A percentile compares a stretch with the other conserved stretches of the same genome.
These are phyloP conservation scores for Cytospora schulzeri DNA, from an alignment of 2,329 filamentous ascomycete genomes.

Conservation along the genomic window DNA sequence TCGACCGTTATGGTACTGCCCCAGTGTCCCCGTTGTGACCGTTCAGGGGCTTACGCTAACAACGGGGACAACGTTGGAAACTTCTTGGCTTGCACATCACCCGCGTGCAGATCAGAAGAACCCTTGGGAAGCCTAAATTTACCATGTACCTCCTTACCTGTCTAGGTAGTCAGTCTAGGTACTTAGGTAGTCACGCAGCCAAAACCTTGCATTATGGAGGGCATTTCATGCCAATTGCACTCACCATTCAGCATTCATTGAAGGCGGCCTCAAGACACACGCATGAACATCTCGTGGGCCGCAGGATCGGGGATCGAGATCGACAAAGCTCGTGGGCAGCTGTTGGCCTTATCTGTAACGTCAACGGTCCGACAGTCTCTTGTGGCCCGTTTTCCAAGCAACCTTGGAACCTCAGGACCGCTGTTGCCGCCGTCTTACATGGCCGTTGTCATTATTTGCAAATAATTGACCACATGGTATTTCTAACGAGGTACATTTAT, in stretches of 20 bases:
- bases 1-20: background rate
- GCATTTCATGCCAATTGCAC: background rate
- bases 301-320: background rate
- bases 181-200: background rate
- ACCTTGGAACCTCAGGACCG: background rate
- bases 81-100: background rate
- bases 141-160: background rate
- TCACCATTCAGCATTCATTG: too few relatives aligned
- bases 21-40: background rate
- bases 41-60: background rate
- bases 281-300: background rate
- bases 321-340: background rate
- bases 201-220: background rate
- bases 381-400: background rate
- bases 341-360: background rate
- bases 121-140: background rate
- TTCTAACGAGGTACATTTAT: background rate
- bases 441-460: too few relatives aligned
- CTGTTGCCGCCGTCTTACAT: background rate
- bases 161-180: background rate
- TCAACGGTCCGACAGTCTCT: background rate
- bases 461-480: background rate
- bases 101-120: background rate
- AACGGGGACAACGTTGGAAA: background rate
- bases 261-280: background rate